A percentile compares a stretch with the other conserved stretches of the same genome.
Conservation (phyloP, 164 flowering plant genomes). For the Aristolochia californica region DNA sequence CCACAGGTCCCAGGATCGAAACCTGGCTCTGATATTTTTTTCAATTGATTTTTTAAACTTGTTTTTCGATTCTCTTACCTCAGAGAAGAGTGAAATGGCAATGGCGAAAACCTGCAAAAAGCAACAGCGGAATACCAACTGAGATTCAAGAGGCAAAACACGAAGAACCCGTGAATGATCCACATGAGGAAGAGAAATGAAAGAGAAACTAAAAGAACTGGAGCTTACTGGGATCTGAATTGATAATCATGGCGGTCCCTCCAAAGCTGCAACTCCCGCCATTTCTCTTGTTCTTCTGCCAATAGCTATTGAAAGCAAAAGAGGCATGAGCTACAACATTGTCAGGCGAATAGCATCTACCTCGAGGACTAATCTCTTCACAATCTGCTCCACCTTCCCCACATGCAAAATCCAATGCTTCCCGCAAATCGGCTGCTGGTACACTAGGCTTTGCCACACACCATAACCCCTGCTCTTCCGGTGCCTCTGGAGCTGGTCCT, state of each 20-base stretch:
- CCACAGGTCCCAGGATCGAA: constrained; percentile 99
- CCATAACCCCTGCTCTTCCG: constrained; percentile 39
- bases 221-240: constrained; percentile 70
- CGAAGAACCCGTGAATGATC: too few species aligned
- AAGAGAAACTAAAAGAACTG: background rate
- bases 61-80: too few species aligned
- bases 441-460: constrained; percentile 94
- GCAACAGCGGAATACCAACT: background rate
- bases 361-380: constrained; percentile 50
- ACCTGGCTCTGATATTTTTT: constrained; percentile 79
- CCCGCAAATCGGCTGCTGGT: constrained; percentile 60
- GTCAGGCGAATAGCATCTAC: constrained; percentile 65
- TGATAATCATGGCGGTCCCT: constrained; percentile 85
- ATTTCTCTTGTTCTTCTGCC: constrained; percentile 68
- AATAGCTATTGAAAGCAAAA: constrained; percentile 88
- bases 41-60: too few species aligned
- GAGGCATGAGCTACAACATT: constrained; percentile 76
- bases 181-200: background rate
- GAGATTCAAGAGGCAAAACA: background rate
- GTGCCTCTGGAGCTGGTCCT: constrained; percentile 26
- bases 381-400: constrained; percentile 88
- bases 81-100: constrained; percentile 8
- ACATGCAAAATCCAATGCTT: constrained; percentile 84
- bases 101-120: constrained; percentile 9
- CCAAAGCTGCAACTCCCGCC: constrained; percentile 89